Percentiles rank a stretch among this genome's conserved stretches.
Evolutionary conservation across 2,329 filamentous ascomycete species (phyloP).

Genomic region (Verticillium isaacii): DNA sequence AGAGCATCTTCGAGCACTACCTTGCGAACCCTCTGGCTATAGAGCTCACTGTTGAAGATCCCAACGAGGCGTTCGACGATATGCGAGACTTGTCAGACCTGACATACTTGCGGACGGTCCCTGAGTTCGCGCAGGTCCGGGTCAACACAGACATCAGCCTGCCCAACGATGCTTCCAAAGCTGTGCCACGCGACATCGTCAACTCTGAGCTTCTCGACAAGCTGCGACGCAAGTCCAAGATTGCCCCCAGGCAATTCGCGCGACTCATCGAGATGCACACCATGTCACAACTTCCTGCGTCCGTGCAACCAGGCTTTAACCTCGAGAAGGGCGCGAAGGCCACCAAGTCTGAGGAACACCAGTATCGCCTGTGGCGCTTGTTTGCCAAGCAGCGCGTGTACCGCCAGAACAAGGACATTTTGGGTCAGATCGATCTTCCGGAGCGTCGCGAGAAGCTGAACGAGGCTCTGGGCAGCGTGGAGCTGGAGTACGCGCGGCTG

Average conservation of each 20-base stretch:
- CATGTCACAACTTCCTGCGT: conserved; percentile 53
- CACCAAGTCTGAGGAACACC: conserved; percentile 52
- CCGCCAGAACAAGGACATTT: conserved; percentile 65
- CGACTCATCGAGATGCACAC: conserved; percentile 73
- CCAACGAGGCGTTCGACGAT: conserved; percentile 80
- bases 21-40: conserved; percentile 62
- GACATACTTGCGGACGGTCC: conserved; percentile 53
- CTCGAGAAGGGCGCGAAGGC: conserved; percentile 34
- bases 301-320: conserved; percentile 48
- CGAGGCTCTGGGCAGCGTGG: conserved; percentile 61
- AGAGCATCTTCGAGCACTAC: conserved; percentile 68
- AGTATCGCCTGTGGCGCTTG: conserved; percentile 67
- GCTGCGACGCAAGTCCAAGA: conserved; percentile 62
- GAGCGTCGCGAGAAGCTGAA: conserved; percentile 71
- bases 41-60: conserved; percentile 91
- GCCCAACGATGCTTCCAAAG: conserved; percentile 35
- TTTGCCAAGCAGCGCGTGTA: conserved; percentile 75
- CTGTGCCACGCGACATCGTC: conserved; percentile 47
- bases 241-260: conserved; percentile 70
- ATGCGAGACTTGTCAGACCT: conserved; percentile 73
- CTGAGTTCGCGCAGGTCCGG: conserved; percentile 52
- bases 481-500: conserved; percentile 68
- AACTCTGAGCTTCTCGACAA: conserved; percentile 49
- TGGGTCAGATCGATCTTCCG: conserved; percentile 62
- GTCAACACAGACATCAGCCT: conserved; percentile 49